phyloP scores from a whole-genome alignment of 2,329 filamentous ascomycete species.

The Plectosphaerella sp. region DNA sequence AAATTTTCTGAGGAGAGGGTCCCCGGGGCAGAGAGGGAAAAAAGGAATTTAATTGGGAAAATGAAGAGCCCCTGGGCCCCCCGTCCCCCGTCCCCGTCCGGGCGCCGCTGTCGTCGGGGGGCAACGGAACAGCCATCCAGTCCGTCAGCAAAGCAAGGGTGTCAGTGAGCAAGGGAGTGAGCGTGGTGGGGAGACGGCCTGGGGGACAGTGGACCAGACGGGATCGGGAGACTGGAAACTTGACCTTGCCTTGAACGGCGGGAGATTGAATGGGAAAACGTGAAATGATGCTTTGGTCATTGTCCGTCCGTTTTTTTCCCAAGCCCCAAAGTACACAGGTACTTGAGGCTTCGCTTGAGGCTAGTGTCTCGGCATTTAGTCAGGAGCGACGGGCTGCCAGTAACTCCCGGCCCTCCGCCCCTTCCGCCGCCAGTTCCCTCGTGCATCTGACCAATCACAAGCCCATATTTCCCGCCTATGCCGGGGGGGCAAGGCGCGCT shows the following conservation, averaged over 20 bases:
- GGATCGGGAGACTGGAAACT: not conserved
- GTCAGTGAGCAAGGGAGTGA: no score
- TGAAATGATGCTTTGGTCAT: not conserved
- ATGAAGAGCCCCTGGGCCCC: no score
- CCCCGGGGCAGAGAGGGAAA: no score
- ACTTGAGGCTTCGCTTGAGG: not conserved
- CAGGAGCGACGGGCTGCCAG: not conserved
- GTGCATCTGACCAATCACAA: not conserved
- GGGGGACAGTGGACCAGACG: not conserved
- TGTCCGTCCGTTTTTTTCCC: not conserved
- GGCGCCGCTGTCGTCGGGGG: no score
- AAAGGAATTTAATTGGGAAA: no score
- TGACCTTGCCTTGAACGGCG: not conserved
- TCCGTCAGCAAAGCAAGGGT: no score
- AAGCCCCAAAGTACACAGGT: not conserved
- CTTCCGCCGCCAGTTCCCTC: not conserved
- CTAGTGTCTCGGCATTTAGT: conserved; percentile 2
- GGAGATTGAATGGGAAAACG: not conserved
- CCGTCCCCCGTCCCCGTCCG: no score
- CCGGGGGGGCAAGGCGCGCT: not conserved
- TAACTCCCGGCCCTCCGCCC: conserved; percentile 1
- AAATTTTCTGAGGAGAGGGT: no score
- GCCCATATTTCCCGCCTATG: no score
- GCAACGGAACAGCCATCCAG: no score
- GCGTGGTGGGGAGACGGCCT: not conserved